Evolutionary conservation across 305 asterid genomes (phyloP), one percentile per base, ranked within the genome.

Genomic region (Rubia balearica): DNA sequence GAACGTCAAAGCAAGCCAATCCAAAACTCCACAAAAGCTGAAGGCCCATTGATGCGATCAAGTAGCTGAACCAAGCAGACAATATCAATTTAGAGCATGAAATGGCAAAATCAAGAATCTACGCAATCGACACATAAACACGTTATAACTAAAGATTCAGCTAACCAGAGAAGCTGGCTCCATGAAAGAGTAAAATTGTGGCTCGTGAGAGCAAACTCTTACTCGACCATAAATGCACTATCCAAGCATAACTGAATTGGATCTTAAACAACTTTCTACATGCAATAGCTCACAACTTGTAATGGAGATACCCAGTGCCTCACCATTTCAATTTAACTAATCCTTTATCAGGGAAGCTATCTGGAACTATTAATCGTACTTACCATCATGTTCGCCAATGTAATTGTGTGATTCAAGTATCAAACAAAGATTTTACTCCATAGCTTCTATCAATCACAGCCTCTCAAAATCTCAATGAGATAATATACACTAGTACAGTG

Each of bases 21-120:
- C 92, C 90, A 70, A 87, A 88, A 86, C 98, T 89, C 98, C 98
- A 92, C 82, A 90, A 72, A 55, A 88, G 80, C 83, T 90, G 85
- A 71, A 82, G 81, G 65, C 85, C 83, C 85, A 82, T 82, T 8
- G 85, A 76, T 43, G 85, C 85, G 64, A 92, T 86, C 81, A 92
- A 82, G 84, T 90, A 92, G 84, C 98, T 90, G 97, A 73, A 73
- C 56, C 68, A 76, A 59, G 30, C 45, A 83, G 77, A 68, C 80
- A 83, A 36, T 61, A 70, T 80, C 60, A 8, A 80, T 75, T 33
- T 41, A 42, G 43, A 65, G 48, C 49, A 41, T 4, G 36, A 10
- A 61, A 21, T 30, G 36, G 12, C 36, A 33, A 30, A 60, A 59
- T 11, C 11, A 14, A 22, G 38, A 30, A 24, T 14, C 14, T 3